phyloP scores from a whole-genome alignment of 257 asterid genomes.

The Lavandula angustifolia region DNA sequence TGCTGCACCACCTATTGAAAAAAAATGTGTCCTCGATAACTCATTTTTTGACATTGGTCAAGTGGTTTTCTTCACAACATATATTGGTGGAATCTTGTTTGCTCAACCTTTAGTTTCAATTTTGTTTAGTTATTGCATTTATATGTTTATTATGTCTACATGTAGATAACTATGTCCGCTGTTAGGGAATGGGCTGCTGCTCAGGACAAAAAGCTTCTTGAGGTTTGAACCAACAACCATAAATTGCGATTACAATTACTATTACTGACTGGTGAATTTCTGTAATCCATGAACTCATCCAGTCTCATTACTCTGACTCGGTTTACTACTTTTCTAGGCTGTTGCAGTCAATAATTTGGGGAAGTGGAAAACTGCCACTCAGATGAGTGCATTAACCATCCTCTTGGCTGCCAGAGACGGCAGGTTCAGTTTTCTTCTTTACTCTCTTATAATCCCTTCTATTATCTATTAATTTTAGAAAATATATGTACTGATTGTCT shows the following conservation, averaged over 20 bases:
- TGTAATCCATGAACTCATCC: slow-evolving; percentile 4
- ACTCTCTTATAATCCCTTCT: slow-evolving; percentile 7
- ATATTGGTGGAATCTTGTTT: slow-evolving; percentile 2
- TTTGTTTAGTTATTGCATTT: slow-evolving; percentile 21
- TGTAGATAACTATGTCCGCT: slow-evolving; percentile 90
- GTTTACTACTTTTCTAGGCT: slow-evolving; percentile 46
- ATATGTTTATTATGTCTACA: neutral
- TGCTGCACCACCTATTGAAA: too few relatives aligned
- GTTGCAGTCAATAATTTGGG: slow-evolving; percentile 83
- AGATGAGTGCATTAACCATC: slow-evolving; percentile 75
- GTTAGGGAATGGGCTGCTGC: slow-evolving; percentile 98
- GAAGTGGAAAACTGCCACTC: slow-evolving; percentile 80
- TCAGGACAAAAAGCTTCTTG: slow-evolving; percentile 78
- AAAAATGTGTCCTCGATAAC: too few relatives aligned
- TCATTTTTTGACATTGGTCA: slow-evolving; percentile 3
- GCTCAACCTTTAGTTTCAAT: neutral
- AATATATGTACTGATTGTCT: neutral
- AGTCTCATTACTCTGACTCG: neutral
- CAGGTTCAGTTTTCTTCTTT: slow-evolving; percentile 45
- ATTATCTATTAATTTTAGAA: slow-evolving; percentile 7
- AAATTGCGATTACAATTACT: slow-evolving; percentile 18
- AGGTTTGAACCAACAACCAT: slow-evolving; percentile 44
- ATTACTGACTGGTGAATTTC: neutral
- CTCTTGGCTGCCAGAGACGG: slow-evolving; percentile 64
- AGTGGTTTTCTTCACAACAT: slow-evolving; percentile 13